phyloP scores from a whole-genome alignment of 345 rosid genomes.

The Pugionium cornutum region DNA sequence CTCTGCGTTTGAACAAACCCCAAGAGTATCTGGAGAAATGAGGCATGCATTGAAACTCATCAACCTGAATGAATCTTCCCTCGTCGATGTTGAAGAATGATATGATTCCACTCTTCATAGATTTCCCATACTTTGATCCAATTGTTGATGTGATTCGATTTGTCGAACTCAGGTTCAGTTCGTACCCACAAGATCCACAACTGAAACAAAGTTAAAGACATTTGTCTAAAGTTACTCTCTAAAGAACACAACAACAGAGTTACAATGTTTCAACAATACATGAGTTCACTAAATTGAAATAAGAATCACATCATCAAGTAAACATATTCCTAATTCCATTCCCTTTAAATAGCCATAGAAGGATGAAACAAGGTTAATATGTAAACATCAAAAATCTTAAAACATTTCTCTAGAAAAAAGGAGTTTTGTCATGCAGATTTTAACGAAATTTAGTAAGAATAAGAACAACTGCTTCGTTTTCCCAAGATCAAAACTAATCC shows the following conservation, averaged over 20 bases:
- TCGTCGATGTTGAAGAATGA: conserved; percentile 80
- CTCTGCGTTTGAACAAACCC: conserved; percentile 67
- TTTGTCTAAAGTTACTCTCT: background rate
- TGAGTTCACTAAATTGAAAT: background rate
- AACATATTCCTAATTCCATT: background rate
- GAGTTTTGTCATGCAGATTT: too few species aligned
- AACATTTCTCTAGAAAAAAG: too few species aligned
- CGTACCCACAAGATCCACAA: conserved; percentile 93
- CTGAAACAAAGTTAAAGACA: conserved; percentile 45
- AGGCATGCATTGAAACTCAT: conserved; percentile 82
- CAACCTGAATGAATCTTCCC: conserved; percentile 80
- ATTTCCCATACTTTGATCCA: conserved; percentile 89
- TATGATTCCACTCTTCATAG: conserved; percentile 86
- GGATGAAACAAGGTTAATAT: too few species aligned
- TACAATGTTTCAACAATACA: background rate
- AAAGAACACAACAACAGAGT: background rate
- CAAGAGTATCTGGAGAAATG: conserved; percentile 59
- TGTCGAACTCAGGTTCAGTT: conserved; percentile 77
- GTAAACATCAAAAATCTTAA: too few species aligned
- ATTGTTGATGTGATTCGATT: conserved; percentile 80
- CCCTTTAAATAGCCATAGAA: too few species aligned
- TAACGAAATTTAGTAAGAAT: too few species aligned
- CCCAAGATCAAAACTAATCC: too few species aligned
- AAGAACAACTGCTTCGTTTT: too few species aligned
- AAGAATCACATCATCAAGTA: background rate